These are phyloP conservation scores for Keithomyces neogunnii DNA, from an alignment of 2,329 filamentous ascomycete species.

Conservation along the genomic window DNA sequence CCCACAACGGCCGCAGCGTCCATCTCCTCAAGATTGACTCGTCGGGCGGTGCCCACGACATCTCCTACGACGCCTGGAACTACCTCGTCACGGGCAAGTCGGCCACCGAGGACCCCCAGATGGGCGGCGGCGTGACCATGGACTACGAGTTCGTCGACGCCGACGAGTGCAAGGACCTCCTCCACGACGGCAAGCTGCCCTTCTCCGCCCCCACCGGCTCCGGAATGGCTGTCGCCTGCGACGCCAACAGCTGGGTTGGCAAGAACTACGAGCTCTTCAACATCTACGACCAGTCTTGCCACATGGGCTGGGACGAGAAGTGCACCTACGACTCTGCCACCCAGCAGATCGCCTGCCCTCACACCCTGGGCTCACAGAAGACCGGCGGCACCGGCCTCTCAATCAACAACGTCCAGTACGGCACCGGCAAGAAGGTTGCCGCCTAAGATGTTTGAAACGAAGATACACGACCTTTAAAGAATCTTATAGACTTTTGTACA, in stretches of 20 bases:
- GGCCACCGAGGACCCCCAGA: conserved; percentile 34
- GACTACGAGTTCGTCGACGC: conserved; percentile 39
- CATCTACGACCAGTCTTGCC: conserved; percentile 41
- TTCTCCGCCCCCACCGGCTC: conserved; percentile 49
- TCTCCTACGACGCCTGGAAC: conserved; percentile 56
- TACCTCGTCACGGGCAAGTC: conserved; percentile 42
- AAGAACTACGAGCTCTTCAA: conserved; percentile 46
- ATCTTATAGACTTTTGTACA: background rate
- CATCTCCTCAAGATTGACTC: conserved; percentile 51
- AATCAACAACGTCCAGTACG: conserved; percentile 45
- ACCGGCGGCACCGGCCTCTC: conserved; percentile 18
- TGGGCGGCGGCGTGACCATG: conserved; percentile 43
- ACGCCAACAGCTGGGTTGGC: conserved; percentile 40
- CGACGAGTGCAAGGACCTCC: conserved; percentile 39
- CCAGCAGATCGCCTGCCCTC: conserved; percentile 45
- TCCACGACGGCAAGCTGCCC: conserved; percentile 42
- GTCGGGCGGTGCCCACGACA: conserved; percentile 48
- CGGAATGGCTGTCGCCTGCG: conserved; percentile 41
- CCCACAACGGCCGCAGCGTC: conserved; percentile 37
- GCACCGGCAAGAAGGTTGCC: conserved; percentile 30
- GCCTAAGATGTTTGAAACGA: conserved; percentile 11
- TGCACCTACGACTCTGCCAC: conserved; percentile 39
- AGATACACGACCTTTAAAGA: conserved; percentile 3
- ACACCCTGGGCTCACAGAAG: conserved; percentile 28
- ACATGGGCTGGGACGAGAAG: conserved; percentile 40